phyloP scores from a whole-genome alignment of 2,329 filamentous ascomycete genomes.

The Diaporthe helianthi region DNA sequence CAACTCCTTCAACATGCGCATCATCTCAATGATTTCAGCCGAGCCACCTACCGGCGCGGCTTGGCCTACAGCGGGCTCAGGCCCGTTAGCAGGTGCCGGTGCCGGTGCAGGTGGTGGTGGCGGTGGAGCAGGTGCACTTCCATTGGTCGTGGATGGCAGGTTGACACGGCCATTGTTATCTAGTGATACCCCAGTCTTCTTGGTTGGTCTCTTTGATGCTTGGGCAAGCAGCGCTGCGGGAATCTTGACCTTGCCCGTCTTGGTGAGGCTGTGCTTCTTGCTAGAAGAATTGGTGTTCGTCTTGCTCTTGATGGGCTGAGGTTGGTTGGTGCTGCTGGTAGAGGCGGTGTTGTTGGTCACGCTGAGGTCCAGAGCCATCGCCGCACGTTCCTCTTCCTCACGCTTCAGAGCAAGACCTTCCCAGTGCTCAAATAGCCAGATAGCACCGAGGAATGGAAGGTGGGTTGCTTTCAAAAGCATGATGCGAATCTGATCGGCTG shows the following conservation, averaged over 20 bases:
- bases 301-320: background rate
- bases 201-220: conserved; percentile 23
- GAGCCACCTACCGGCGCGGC: background rate
- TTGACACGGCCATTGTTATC: conserved; percentile 1
- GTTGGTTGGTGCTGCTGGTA: background rate
- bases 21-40: conserved; percentile 18
- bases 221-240: conserved; percentile 15
- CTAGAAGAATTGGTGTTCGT: background rate
- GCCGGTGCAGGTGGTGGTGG: background rate
- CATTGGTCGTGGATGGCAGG: background rate
- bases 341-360: background rate
- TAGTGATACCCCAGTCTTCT: background rate
- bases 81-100: background rate
- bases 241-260: conserved; percentile 1
- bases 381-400: background rate
- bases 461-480: conserved; percentile 28
- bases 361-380: conserved; percentile 2
- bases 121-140: background rate
- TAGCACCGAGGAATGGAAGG: conserved; percentile 16
- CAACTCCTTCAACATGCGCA: conserved; percentile 28
- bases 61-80: background rate
- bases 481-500: conserved; percentile 13
- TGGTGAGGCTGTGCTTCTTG: conserved; percentile 29
- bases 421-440: conserved; percentile 26
- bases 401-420: conserved; percentile 21